Evolutionary conservation across 345 rosid species (phyloP).

Genomic region (Atalantia buxifolia): DNA sequence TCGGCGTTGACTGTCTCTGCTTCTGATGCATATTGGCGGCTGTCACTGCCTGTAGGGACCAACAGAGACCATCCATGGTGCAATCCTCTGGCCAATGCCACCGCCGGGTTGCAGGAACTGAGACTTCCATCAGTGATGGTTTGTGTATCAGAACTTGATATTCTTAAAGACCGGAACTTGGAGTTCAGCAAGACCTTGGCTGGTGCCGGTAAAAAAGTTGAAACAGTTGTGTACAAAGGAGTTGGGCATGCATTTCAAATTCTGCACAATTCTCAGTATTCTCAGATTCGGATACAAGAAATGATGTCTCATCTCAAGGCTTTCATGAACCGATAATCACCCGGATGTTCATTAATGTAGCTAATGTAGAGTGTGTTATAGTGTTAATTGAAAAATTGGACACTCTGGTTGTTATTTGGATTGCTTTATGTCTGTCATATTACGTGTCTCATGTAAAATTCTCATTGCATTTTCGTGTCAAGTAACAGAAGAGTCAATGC

Average conservation of each 20-base stretch:
- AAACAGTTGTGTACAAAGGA: conserved; percentile 50
- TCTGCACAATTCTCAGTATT: conserved; percentile 36
- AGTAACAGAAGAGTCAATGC: neutral
- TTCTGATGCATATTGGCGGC: conserved; percentile 78
- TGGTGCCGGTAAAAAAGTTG: conserved; percentile 51
- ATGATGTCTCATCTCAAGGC: conserved; percentile 55
- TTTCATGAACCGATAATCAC: conserved; percentile 37
- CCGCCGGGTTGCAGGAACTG: conserved; percentile 16
- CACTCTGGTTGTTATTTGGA: neutral
- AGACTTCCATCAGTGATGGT: conserved; percentile 40
- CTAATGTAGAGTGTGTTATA: too few relatives aligned
- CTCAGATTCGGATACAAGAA: conserved; percentile 50
- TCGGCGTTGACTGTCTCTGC: conserved; percentile 59
- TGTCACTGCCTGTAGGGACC: conserved; percentile 64
- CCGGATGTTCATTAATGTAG: neutral
- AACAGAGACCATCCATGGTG: conserved; percentile 84
- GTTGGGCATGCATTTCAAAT: conserved; percentile 81
- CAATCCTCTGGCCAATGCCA: conserved; percentile 43
- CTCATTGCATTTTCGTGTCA: neutral
- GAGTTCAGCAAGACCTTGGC: conserved; percentile 52
- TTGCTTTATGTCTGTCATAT: neutral
- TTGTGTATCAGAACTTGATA: conserved; percentile 64
- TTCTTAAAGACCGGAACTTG: conserved; percentile 56
- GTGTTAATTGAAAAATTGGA: neutral
- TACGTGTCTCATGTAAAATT: neutral